Evolutionary conservation across 768 basidiomycete species (phyloP).

Genomic region (Serendipita sp.): DNA sequence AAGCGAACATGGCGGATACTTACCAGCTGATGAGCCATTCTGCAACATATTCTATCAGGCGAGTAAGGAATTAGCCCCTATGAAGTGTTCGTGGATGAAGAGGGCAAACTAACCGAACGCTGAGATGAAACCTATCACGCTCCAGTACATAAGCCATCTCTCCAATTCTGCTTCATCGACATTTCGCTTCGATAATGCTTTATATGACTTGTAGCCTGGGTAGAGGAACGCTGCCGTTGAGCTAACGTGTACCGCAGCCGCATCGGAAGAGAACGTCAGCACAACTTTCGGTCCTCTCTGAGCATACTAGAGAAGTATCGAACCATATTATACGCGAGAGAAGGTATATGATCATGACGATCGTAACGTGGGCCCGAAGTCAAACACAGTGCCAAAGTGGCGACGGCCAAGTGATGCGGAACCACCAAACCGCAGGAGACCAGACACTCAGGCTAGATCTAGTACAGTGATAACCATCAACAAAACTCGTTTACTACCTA

Average conservation of each 20-base stretch:
- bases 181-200: slow-evolving; percentile 75
- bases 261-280: slow-evolving; percentile 3
- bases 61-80: slow-evolving; percentile 45
- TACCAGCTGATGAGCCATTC: slow-evolving; percentile 85
- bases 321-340: not conserved
- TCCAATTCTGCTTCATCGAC: slow-evolving; percentile 75
- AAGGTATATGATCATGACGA: not conserved
- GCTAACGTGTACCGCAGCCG: slow-evolving; percentile 10
- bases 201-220: slow-evolving; percentile 93
- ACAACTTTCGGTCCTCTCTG: not conserved
- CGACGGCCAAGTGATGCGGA: not conserved
- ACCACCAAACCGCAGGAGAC: not conserved
- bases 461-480: not conserved
- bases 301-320: not conserved
- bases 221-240: slow-evolving; percentile 72
- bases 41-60: slow-evolving; percentile 69
- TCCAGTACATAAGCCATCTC: slow-evolving; percentile 95
- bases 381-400: not conserved
- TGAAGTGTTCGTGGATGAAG: slow-evolving; percentile 21
- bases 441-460: not conserved
- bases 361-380: not conserved
- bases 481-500: not conserved
- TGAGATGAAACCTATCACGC: slow-evolving; percentile 20
- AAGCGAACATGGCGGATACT: slow-evolving; percentile 16
- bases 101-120: not conserved